phyloP scores from a whole-genome alignment of 2,329 filamentous ascomycete genomes.

The Sclerotinia sclerotiorum region DNA sequence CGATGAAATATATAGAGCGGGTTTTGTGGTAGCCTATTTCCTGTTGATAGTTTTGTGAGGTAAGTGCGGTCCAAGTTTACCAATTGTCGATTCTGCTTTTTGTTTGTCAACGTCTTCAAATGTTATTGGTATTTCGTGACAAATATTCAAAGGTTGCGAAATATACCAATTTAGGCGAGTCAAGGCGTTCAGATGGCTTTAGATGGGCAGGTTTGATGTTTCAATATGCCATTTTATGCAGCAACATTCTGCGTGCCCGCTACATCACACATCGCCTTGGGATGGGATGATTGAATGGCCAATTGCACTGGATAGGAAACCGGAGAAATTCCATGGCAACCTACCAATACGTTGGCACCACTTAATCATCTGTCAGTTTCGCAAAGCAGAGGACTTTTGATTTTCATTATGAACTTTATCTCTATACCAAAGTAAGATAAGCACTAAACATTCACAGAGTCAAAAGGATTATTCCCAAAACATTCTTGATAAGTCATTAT shows the following conservation, averaged over 20 bases:
- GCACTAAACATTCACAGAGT: constrained; percentile 24
- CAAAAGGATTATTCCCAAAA: constrained; percentile 25
- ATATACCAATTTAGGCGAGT: constrained; percentile 27
- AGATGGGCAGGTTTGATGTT: constrained; percentile 22
- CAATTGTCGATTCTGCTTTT: too few relatives aligned
- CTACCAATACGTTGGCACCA: constrained; percentile 18
- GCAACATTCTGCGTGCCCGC: constrained; percentile 3
- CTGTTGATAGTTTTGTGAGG: background rate
- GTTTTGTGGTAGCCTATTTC: background rate
- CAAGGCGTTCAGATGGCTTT: constrained; percentile 20
- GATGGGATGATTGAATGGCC: background rate
- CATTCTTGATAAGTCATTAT: background rate
- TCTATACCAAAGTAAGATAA: constrained; percentile 16
- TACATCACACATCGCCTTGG: constrained; percentile 1
- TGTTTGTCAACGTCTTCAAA: background rate
- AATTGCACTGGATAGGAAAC: constrained; percentile 8
- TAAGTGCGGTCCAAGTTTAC: too few relatives aligned
- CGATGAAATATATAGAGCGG: background rate
- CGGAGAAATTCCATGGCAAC: background rate
- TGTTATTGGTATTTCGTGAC: constrained; percentile 5
- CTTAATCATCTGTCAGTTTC: background rate
- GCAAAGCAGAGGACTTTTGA: constrained; percentile 12
- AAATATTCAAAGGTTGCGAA: constrained; percentile 27
- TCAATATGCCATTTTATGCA: constrained; percentile 17
- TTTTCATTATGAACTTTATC: constrained; percentile 21